Evolutionary conservation across 208 protist species (phyloP).

Genomic region (Acanthamoeba culbertsoni): DNA sequence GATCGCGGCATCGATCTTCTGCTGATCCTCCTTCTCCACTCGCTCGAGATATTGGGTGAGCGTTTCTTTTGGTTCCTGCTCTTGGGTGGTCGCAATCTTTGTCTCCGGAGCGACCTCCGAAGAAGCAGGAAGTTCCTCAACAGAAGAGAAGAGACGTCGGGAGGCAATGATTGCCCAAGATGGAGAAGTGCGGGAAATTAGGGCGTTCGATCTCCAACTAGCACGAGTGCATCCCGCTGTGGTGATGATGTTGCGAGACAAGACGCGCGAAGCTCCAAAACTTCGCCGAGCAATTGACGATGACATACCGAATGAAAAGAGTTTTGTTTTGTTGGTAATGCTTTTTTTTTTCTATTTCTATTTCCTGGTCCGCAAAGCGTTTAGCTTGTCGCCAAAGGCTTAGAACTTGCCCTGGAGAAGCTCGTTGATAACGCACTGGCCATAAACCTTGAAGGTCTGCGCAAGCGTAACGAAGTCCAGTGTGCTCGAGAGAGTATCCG

Average conservation of each 20-base stretch:
- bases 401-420: conserved; percentile 60
- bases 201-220: too few species aligned
- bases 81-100: neutral
- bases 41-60: neutral
- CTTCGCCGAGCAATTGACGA: too few species aligned
- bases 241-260: too few species aligned
- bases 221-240: too few species aligned
- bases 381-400: neutral
- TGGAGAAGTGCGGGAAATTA: too few species aligned
- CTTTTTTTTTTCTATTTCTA: neutral
- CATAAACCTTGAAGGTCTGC: conserved; percentile 57
- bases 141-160: too few species aligned
- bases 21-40: conserved; percentile 44
- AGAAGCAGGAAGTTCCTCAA: too few species aligned
- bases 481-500: conserved; percentile 63
- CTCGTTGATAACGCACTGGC: conserved; percentile 45
- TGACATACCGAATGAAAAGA: too few species aligned
- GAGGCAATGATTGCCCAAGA: neutral
- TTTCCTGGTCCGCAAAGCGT: neutral
- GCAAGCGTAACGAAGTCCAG: conserved; percentile 65
- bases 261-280: too few species aligned
- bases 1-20: conserved; percentile 29
- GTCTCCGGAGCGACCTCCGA: neutral
- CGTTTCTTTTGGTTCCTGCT: neutral
- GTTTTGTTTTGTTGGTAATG: too few species aligned